These are phyloP conservation scores for Sporisorium reilianum DNA, from an alignment of 1,284 basidiomycete genomes.

Conservation along the genomic window DNA sequence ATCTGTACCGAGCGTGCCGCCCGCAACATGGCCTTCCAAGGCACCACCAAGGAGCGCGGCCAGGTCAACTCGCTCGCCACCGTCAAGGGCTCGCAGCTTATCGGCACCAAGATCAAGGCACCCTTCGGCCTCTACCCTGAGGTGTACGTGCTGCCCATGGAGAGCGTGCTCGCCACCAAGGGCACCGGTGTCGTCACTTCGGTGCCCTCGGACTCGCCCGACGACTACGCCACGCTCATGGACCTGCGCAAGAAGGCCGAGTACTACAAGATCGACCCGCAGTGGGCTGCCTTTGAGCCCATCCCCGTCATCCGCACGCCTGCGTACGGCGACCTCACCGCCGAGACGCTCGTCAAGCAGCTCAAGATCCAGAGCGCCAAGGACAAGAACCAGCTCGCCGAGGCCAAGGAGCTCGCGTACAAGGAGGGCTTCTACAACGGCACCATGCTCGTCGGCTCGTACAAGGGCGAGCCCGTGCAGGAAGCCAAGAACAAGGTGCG, in stretches of 20 bases:
- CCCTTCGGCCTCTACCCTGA: constrained; percentile 85
- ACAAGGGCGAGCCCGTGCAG: constrained; percentile 86
- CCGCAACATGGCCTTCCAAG: constrained; percentile 97
- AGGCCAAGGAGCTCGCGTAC: constrained; percentile 97
- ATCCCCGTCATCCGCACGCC: constrained; percentile 89
- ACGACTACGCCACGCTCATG: constrained; percentile 90
- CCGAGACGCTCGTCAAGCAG: constrained; percentile 86
- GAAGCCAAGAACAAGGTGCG: constrained; percentile 92
- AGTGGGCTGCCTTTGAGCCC: constrained; percentile 87
- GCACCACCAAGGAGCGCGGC: constrained; percentile 74
- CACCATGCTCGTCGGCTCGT: constrained; percentile 88
- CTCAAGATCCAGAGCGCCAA: constrained; percentile 96
- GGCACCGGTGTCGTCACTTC: constrained; percentile 99
- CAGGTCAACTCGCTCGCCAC: constrained; percentile 58
- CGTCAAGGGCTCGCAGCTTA: constrained; percentile 77
- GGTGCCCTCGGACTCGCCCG: constrained; percentile 97
- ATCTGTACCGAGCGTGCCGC: constrained; percentile 90
- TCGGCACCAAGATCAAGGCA: constrained; percentile 92
- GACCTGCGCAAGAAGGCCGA: constrained; percentile 97
- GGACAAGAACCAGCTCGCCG: constrained; percentile 83
- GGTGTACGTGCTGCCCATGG: constrained; percentile 98
- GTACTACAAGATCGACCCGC: constrained; percentile 93
- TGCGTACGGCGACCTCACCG: constrained; percentile 90
- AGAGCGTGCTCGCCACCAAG: constrained; percentile 93
- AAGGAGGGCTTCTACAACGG: constrained; percentile 98